Percentiles rank a stretch among this genome's conserved stretches.
Evolutionary conservation across 1,284 basidiomycete genomes (phyloP).

Genomic region (Cerrena zonata): DNA sequence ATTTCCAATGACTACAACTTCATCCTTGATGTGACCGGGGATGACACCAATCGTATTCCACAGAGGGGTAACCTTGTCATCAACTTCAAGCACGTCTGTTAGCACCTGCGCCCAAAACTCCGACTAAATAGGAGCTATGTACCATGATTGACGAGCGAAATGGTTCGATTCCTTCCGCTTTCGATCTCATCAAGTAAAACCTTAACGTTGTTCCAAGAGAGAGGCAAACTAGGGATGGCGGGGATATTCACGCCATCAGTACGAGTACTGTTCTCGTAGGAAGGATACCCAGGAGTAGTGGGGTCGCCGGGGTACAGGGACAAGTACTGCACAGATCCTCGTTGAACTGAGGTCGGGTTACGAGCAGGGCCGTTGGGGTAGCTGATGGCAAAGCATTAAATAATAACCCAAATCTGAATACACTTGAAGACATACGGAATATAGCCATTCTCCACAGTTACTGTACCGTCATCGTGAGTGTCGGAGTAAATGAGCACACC

Average conservation of each 20-base stretch:
- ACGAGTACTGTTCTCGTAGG: constrained; percentile 79
- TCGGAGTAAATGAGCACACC: constrained; percentile 82
- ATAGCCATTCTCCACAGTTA: constrained; percentile 76
- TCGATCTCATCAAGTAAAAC: constrained; percentile 57
- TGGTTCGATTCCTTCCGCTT: too few species aligned
- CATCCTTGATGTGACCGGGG: constrained; percentile 82
- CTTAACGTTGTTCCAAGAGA: constrained; percentile 68
- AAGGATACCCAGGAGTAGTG: constrained; percentile 80
- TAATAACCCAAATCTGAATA: too few species aligned
- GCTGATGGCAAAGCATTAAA: too few species aligned
- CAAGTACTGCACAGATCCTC: constrained; percentile 83
- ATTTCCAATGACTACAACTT: constrained; percentile 81
- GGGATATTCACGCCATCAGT: constrained; percentile 69
- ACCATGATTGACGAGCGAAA: constrained; percentile 30
- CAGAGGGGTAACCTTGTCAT: constrained; percentile 75
- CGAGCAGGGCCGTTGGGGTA: constrained; percentile 86
- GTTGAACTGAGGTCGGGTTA: constrained; percentile 78
- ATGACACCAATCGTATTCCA: constrained; percentile 89
- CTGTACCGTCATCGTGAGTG: constrained; percentile 81
- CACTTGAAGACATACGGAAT: too few species aligned
- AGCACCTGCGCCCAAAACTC: background rate
- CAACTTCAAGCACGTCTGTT: constrained; percentile 46
- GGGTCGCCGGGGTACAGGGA: constrained; percentile 81
- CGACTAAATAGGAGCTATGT: background rate
- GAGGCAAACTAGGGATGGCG: constrained; percentile 75